Conservation (phyloP, 2,329 filamentous ascomycete genomes). For the Biscogniauxia mediterranea region DNA sequence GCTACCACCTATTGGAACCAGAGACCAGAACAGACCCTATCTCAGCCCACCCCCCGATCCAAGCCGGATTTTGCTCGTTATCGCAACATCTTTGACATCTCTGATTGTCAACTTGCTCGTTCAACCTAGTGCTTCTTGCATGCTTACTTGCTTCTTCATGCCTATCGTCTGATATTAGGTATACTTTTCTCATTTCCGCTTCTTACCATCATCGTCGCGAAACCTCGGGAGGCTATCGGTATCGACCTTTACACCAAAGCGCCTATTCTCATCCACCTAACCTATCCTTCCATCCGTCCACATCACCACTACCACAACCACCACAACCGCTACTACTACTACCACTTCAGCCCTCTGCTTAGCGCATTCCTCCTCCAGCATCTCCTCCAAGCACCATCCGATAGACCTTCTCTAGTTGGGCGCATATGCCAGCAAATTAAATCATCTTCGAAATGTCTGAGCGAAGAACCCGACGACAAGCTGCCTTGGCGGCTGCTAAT, state of each 20-base stretch:
- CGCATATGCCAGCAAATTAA: not conserved
- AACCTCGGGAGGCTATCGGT: not conserved
- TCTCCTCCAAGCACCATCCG: not conserved
- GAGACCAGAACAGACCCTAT: not conserved
- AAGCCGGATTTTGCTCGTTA: not conserved
- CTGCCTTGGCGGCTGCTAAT: conserved; percentile 26
- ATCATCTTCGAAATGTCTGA: conserved; percentile 24
- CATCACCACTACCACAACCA: not conserved
- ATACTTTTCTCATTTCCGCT: not conserved
- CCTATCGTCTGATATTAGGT: not conserved
- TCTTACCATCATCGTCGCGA: not conserved
- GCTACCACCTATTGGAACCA: not conserved
- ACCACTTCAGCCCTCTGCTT: too few species aligned
- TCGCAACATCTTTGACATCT: not conserved
- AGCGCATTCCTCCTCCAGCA: not conserved
- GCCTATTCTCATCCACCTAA: too few species aligned
- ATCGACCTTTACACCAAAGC: not conserved
- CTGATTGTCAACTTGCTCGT: not conserved
- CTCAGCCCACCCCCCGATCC: not conserved
- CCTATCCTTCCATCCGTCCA: not conserved
- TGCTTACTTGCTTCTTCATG: not conserved
- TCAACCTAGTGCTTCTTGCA: not conserved
- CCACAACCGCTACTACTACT: too few species aligned
- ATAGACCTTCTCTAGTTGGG: not conserved
- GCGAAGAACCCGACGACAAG: conserved; percentile 29